Base-by-base conservation (phyloP, 2,329 filamentous ascomycete genomes). In the Grosmannia clavigera region DNA sequence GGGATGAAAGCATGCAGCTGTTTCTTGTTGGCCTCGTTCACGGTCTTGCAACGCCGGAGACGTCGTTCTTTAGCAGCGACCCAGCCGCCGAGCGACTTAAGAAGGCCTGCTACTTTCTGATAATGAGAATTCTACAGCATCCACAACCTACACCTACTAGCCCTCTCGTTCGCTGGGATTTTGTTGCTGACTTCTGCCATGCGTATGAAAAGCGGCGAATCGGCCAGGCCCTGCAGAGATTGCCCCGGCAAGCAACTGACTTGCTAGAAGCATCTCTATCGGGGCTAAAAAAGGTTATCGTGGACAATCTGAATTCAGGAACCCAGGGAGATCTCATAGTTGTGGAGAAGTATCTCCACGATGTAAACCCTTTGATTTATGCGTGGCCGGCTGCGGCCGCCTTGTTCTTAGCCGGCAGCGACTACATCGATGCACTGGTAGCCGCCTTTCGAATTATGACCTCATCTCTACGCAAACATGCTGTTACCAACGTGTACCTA, bases 331-430 rank as follows among this genome's bases (percentile, higher is more conserved):
- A 84, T 58, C 72, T 86, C 4, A 78, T 77, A 48, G 71, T 73
- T 7, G 76, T 82, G 0, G 82, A 87, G 67, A 69, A 71, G 1
- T 75, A 75, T 0, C 74, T 91, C 38, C 76, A 77, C 55, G 74
- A 75, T 11, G 68, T 90, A n/a, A 87, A 84, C 61, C 78, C 83
- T 57, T 73, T 92, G 4, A 73, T 90, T 5, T 78, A 83, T 65
- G 76, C 75, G 7, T 89, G 85, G 5, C 76, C 82, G 0, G 75
- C 78, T 25, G 74, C 77, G 0, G 81, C 80, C 25, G 73, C 75
- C 1, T 76, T 88, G 65, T 85, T 96, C 66, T 81, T 95, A 66
- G 87, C 87, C 0, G 92, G 92, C 1, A 91, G 88, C 57, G 92
- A 96, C 72, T 92, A 94, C 66, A 72, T 96, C 25, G 92, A 96